These are phyloP conservation scores for Neofusicoccum cordaticola DNA, from an alignment of 2,329 filamentous ascomycete genomes.

Conservation along the genomic window DNA sequence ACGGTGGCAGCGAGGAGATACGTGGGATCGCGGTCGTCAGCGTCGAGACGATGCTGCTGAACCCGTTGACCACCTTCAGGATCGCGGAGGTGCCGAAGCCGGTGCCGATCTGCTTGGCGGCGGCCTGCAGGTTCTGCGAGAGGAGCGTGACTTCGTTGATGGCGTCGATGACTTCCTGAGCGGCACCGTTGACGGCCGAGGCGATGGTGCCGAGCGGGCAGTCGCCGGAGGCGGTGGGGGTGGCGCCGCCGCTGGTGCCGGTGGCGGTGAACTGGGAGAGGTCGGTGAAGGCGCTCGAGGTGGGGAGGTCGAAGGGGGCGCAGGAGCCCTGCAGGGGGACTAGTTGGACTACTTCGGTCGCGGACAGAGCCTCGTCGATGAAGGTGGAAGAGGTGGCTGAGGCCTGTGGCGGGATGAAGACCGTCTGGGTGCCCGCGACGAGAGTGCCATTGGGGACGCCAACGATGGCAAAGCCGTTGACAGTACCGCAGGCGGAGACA, in stretches of 20 bases:
- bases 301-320: background rate
- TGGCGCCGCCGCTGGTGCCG: background rate
- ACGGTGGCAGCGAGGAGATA: conserved; percentile 1
- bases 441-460: conserved; percentile 16
- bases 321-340: conserved; percentile 16
- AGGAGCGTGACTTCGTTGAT: conserved; percentile 21
- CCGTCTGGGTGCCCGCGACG: conserved; percentile 14
- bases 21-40: background rate
- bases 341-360: conserved; percentile 14
- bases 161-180: conserved; percentile 19
- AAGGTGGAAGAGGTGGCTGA: conserved; percentile 2
- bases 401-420: conserved; percentile 16
- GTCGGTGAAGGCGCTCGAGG: background rate
- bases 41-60: background rate
- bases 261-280: background rate
- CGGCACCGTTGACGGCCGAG: conserved; percentile 5
- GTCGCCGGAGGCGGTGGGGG: background rate
- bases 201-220: conserved; percentile 19
- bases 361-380: conserved; percentile 9
- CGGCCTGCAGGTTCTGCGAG: conserved; percentile 17
- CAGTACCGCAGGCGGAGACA: conserved; percentile 15
- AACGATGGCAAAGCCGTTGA: conserved; percentile 15
- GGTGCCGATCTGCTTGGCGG: conserved; percentile 17
- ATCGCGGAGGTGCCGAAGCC: background rate
- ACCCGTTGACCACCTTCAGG: conserved; percentile 11